A percentile compares a stretch with the other conserved stretches of the same genome.
phyloP scores from a whole-genome alignment of 1,139 yeast genomes.

The Pichiaceae sp. region DNA sequence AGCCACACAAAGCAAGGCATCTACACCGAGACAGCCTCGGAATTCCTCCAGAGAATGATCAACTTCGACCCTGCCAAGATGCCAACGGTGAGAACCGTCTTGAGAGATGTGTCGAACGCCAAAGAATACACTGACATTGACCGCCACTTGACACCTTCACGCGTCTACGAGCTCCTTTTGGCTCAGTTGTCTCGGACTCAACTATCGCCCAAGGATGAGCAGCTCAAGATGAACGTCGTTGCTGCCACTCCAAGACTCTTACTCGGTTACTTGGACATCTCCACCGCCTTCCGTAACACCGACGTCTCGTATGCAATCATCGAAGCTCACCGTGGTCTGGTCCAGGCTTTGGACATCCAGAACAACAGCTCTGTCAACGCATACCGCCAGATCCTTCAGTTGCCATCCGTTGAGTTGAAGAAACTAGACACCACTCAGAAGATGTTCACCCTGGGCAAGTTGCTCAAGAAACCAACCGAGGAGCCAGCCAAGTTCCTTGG shows the following conservation, averaged over 20 bases:
- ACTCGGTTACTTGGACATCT: slow-evolving; percentile 71
- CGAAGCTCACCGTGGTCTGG: slow-evolving; percentile 62
- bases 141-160: slow-evolving; percentile 32
- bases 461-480: slow-evolving; percentile 47
- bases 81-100: slow-evolving; percentile 46
- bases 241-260: slow-evolving; percentile 60
- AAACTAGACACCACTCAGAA: slow-evolving; percentile 34
- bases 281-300: slow-evolving; percentile 66
- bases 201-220: slow-evolving; percentile 26
- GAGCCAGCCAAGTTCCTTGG: slow-evolving; percentile 44
- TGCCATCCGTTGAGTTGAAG: slow-evolving; percentile 54
- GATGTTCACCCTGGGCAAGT: slow-evolving; percentile 57
- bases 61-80: slow-evolving; percentile 75
- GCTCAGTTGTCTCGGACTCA: slow-evolving; percentile 48
- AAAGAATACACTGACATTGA: slow-evolving; percentile 47
- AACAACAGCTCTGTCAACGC: slow-evolving; percentile 49
- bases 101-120: slow-evolving; percentile 56
- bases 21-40: slow-evolving; percentile 73
- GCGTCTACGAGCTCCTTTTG: slow-evolving; percentile 43
- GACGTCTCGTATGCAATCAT: slow-evolving; percentile 55
- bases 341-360: slow-evolving; percentile 65
- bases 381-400: slow-evolving; percentile 46
- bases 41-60: slow-evolving; percentile 53
- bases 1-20: slow-evolving; percentile 77
- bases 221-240: slow-evolving; percentile 46